Conservation (phyloP, 2,329 filamentous ascomycete species). For the Fusarium paranaense region DNA sequence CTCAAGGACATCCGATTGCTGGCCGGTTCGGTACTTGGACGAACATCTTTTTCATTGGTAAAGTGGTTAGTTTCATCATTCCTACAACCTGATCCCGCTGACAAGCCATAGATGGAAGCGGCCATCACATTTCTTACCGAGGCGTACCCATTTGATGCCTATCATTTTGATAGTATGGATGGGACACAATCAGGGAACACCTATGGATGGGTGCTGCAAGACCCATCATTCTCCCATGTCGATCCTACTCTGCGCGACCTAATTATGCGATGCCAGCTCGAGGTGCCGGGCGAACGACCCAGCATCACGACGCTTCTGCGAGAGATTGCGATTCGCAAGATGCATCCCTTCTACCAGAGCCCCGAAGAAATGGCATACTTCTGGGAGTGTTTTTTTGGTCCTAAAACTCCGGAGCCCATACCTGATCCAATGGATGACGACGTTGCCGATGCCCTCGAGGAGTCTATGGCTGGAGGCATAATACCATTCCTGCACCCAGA, state of each 20-base stretch:
- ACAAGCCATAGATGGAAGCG: conserved; percentile 42
- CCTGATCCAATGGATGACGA: not conserved
- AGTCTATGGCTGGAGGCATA: not conserved
- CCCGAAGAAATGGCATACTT: conserved; percentile 26
- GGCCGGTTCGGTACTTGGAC: conserved; percentile 47
- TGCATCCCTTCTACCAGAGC: conserved; percentile 26
- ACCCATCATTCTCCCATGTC: conserved; percentile 5
- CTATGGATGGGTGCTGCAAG: conserved; percentile 40
- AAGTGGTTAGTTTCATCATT: conserved; percentile 35
- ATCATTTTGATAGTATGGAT: conserved; percentile 1
- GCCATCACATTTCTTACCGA: conserved; percentile 34
- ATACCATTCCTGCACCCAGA: not conserved
- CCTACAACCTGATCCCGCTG: not conserved
- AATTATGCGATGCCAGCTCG: conserved; percentile 42
- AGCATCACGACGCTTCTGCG: conserved; percentile 34
- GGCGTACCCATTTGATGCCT: conserved; percentile 25
- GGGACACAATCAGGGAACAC: conserved; percentile 10
- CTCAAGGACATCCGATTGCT: conserved; percentile 27
- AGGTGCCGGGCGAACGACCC: conserved; percentile 44
- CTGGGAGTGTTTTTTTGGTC: conserved; percentile 31
- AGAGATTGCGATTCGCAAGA: conserved; percentile 34
- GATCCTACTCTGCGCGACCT: conserved; percentile 40
- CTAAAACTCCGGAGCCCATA: not conserved
- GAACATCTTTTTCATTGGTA: conserved; percentile 44
- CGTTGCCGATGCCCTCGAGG: not conserved